Conservation (phyloP, 352 stramenopile genomes). For the Elongisporangium undulatum region DNA sequence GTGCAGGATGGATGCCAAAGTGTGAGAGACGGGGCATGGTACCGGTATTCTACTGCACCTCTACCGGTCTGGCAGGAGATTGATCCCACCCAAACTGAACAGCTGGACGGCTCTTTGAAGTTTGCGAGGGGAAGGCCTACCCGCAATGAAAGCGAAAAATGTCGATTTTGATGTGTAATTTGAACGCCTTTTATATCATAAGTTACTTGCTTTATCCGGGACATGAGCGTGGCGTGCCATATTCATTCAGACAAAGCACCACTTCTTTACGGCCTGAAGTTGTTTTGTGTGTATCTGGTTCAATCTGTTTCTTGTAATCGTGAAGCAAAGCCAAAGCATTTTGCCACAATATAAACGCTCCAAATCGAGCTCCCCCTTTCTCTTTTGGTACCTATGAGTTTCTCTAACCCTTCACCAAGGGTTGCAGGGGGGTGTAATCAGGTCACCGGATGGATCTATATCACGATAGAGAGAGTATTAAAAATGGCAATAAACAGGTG, state of each 20-base stretch:
- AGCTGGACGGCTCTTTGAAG: not conserved
- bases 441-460: not conserved
- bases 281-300: not conserved
- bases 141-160: not conserved
- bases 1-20: not conserved
- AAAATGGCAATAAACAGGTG: not conserved
- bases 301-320: not conserved
- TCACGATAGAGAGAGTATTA: not conserved
- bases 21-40: not conserved
- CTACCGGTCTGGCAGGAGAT: not conserved
- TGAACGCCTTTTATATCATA: not conserved
- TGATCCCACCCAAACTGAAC: not conserved
- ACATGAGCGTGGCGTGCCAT: not conserved
- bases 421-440: not conserved
- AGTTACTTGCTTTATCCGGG: no score
- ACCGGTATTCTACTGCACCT: not conserved
- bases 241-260: not conserved
- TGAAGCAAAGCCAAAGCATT: no score
- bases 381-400: not conserved
- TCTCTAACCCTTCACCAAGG: not conserved
- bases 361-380: not conserved
- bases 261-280: not conserved
- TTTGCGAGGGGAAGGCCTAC: not conserved
- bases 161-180: not conserved
- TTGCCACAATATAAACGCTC: no score